Conservation (phyloP, 2,329 filamentous ascomycete species). For the Neopestalotiopsis sp. region DNA sequence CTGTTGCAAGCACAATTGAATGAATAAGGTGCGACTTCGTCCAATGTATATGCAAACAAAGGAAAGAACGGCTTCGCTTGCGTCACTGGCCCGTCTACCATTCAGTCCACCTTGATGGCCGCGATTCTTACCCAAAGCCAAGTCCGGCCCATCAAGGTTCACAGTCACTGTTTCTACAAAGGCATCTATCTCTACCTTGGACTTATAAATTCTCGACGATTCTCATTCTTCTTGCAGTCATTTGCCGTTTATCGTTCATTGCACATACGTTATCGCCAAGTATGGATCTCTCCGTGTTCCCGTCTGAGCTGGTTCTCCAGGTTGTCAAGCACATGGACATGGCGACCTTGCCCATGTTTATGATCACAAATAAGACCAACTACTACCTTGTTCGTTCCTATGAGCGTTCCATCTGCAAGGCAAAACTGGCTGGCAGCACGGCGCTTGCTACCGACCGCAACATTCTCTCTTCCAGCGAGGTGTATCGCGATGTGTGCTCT, state of each 20-base stretch:
- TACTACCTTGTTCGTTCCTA: conserved; percentile 20
- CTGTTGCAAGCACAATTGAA: not conserved
- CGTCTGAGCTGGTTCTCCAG: conserved; percentile 28
- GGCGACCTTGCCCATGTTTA: conserved; percentile 23
- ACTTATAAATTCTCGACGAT: no score
- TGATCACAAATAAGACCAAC: conserved; percentile 28
- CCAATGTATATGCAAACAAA: not conserved
- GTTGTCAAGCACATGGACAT: conserved; percentile 32
- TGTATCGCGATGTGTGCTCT: conserved; percentile 22
- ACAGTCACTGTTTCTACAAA: not conserved
- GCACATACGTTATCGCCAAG: not conserved
- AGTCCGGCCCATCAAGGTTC: conserved; percentile 16
- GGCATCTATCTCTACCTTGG: not conserved
- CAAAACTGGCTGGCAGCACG: conserved; percentile 11
- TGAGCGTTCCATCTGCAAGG: conserved; percentile 28
- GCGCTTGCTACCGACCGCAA: conserved; percentile 23
- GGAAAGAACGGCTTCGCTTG: conserved; percentile 5
- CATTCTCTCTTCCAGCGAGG: conserved; percentile 27
- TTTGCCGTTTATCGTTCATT: not conserved
- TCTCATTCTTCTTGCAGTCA: no score
- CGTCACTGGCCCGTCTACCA: not conserved
- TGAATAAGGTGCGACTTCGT: not conserved
- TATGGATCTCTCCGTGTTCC: conserved; percentile 22
- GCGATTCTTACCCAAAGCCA: not conserved
- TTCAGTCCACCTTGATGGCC: conserved; percentile 15